A percentile compares a stretch with the other conserved stretches of the same genome.
Evolutionary conservation across 2,329 filamentous ascomycete genomes (phyloP).

Genomic region (Fusarium sp.): DNA sequence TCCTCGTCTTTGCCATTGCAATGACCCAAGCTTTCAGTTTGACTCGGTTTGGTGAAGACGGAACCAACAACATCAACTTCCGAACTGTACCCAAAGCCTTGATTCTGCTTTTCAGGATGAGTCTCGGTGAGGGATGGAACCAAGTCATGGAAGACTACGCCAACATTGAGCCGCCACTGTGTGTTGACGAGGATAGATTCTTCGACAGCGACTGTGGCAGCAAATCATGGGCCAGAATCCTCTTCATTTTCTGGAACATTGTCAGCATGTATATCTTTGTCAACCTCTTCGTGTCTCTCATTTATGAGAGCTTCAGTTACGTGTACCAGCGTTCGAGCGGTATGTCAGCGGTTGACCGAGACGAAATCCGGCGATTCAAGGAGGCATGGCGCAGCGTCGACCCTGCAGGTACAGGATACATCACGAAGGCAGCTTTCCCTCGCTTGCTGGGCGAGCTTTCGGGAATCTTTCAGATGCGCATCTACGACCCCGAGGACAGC

Average conservation of each 20-base stretch:
- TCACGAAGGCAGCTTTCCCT: conserved; percentile 89
- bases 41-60: conserved; percentile 83
- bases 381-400: conserved; percentile 98
- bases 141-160: conserved; percentile 96
- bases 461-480: conserved; percentile 96
- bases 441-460: conserved; percentile 91
- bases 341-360: conserved; percentile 88
- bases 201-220: conserved; percentile 95
- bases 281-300: conserved; percentile 96
- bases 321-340: conserved; percentile 97
- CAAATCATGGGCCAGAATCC: conserved; percentile 83
- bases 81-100: conserved; percentile 93
- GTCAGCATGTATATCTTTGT: conserved; percentile 99
- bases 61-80: conserved; percentile 87
- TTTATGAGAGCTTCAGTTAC: conserved; percentile 99
- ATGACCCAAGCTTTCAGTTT: conserved; percentile 96
- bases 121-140: conserved; percentile 97
- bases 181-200: conserved; percentile 78
- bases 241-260: conserved; percentile 98
- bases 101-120: conserved; percentile 92
- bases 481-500: conserved; percentile 92
- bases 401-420: conserved; percentile 90
- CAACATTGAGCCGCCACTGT: conserved; percentile 81
- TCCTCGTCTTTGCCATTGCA: conserved; percentile 95
- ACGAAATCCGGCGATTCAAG: conserved; percentile 97